Evolutionary conservation across 192 early-diverging fungal genomes (phyloP).

Genomic region (Backusella luteola): DNA sequence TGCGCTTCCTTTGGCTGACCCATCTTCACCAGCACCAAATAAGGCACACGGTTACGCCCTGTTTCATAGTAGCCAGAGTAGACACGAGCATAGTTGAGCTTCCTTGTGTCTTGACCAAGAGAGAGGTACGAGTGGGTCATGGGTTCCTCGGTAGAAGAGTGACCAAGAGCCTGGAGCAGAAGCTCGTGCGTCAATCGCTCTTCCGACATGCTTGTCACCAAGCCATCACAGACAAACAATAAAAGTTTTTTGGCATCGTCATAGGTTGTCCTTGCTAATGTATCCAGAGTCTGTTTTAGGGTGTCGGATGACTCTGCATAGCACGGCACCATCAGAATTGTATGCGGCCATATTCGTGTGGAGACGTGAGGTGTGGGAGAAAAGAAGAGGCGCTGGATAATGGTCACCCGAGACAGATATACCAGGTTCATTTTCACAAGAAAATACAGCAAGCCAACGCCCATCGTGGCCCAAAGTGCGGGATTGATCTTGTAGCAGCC

Average conservation of each 20-base stretch:
- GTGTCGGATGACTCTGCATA: slow-evolving; percentile 67
- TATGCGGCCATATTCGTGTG: slow-evolving; percentile 17
- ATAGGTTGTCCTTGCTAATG: slow-evolving; percentile 57
- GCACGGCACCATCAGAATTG: slow-evolving; percentile 63
- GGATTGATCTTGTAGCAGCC: slow-evolving; percentile 36
- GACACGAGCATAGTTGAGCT: slow-evolving; percentile 63
- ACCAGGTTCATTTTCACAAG: slow-evolving; percentile 39
- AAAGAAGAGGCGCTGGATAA: slow-evolving; percentile 23
- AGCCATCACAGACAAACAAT: slow-evolving; percentile 69
- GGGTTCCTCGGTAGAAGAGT: slow-evolving; percentile 51
- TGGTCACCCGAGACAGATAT: slow-evolving; percentile 32
- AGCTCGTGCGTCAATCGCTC: slow-evolving; percentile 58
- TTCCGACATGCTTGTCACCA: slow-evolving; percentile 58
- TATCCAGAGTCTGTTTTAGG: slow-evolving; percentile 61
- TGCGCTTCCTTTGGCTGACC: slow-evolving; percentile 47
- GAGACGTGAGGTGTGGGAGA: slow-evolving; percentile 14
- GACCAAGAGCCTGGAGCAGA: slow-evolving; percentile 65
- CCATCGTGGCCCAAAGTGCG: slow-evolving; percentile 39
- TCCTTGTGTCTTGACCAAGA: slow-evolving; percentile 44
- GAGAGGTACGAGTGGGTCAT: slow-evolving; percentile 52
- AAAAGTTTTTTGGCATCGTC: slow-evolving; percentile 69
- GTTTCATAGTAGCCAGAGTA: slow-evolving; percentile 62
- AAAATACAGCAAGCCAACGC: slow-evolving; percentile 29
- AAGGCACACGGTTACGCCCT: slow-evolving; percentile 53
- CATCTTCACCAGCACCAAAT: slow-evolving; percentile 60